Evolutionary conservation across 2,329 filamentous ascomycete genomes (phyloP).

Genomic region (Alternaria panax): DNA sequence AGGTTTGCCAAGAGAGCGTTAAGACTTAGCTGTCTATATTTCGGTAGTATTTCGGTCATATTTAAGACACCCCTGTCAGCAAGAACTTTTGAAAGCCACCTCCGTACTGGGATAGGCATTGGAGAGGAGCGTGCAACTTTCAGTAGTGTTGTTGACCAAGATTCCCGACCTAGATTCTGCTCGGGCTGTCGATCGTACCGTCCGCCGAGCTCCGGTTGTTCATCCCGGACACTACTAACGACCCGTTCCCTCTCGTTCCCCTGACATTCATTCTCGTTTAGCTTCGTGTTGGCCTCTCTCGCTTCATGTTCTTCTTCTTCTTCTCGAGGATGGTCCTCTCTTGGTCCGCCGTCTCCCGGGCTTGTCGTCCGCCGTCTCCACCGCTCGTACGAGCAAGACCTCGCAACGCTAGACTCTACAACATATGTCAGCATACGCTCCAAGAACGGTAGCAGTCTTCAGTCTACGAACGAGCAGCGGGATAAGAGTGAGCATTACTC

Average conservation of each 20-base stretch:
- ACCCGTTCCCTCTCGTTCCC: conserved; percentile 1
- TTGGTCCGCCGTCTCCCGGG: not conserved
- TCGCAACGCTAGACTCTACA: conserved; percentile 7
- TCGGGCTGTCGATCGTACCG: not conserved
- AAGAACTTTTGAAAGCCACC: too few relatives aligned
- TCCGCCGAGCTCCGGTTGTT: conserved; percentile 1
- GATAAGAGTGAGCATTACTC: conserved; percentile 34
- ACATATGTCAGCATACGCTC: conserved; percentile 7
- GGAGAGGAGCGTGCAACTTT: conserved; percentile 1
- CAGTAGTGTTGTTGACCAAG: not conserved
- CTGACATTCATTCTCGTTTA: not conserved
- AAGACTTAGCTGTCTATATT: too few relatives aligned
- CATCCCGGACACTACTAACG: not conserved
- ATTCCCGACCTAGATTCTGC: not conserved
- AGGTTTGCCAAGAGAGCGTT: too few relatives aligned
- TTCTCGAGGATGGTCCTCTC: not conserved
- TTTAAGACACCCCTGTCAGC: too few relatives aligned
- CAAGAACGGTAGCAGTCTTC: conserved; percentile 17
- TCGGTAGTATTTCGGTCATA: too few relatives aligned
- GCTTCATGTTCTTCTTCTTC: not conserved
- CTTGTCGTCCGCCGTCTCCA: conserved; percentile 1
- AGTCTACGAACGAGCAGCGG: conserved; percentile 14
- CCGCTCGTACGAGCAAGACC: conserved; percentile 7
- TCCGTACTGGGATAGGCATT: conserved; percentile 8
- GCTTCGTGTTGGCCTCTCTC: not conserved